A percentile compares a stretch with the other conserved stretches of the same genome.
Evolutionary conservation across 2,329 filamentous ascomycete species (phyloP).

Genomic region (Aspergillus ochraceoroseus): DNA sequence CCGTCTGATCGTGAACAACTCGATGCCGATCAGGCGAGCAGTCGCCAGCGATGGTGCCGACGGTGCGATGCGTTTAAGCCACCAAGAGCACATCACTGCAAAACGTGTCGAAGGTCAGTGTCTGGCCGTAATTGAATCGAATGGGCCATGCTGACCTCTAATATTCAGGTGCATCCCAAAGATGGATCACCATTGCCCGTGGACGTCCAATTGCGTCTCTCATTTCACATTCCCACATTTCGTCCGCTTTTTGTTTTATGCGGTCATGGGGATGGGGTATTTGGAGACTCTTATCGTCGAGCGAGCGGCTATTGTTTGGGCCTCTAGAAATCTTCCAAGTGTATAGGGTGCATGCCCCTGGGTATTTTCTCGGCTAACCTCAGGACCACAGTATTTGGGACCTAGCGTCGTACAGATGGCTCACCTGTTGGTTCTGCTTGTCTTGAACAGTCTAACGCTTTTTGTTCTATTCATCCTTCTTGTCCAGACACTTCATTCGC

Average conservation of each 20-base stretch:
- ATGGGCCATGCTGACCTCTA: slow-evolving; percentile 11
- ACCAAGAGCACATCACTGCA: slow-evolving; percentile 61
- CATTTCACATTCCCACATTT: slow-evolving; percentile 63
- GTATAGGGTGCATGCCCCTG: slow-evolving; percentile 38
- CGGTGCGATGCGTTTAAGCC: slow-evolving; percentile 59
- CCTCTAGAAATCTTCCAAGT: slow-evolving; percentile 52
- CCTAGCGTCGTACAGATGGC: slow-evolving; percentile 50
- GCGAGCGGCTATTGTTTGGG: slow-evolving; percentile 52
- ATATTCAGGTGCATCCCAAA: slow-evolving; percentile 55
- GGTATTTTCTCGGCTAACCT: not conserved
- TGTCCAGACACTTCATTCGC: slow-evolving; percentile 51
- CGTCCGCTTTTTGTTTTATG: slow-evolving; percentile 58
- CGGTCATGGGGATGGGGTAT: slow-evolving; percentile 54
- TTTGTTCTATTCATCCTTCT: slow-evolving; percentile 54
- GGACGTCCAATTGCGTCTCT: slow-evolving; percentile 63
- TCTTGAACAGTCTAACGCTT: slow-evolving; percentile 54
- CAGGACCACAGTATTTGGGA: slow-evolving; percentile 51
- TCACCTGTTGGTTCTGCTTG: slow-evolving; percentile 52
- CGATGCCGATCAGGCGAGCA: slow-evolving; percentile 20
- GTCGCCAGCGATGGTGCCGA: slow-evolving; percentile 53
- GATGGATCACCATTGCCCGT: slow-evolving; percentile 65
- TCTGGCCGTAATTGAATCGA: not conserved
- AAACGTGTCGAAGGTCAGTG: slow-evolving; percentile 54
- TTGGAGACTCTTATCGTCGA: slow-evolving; percentile 53
- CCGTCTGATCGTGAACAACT: slow-evolving; percentile 18